A percentile compares a stretch with the other conserved stretches of the same genome.
These are phyloP conservation scores for Pleoardoris graminearum DNA, from an alignment of 2,329 filamentous ascomycete genomes.

Conservation along the genomic window DNA sequence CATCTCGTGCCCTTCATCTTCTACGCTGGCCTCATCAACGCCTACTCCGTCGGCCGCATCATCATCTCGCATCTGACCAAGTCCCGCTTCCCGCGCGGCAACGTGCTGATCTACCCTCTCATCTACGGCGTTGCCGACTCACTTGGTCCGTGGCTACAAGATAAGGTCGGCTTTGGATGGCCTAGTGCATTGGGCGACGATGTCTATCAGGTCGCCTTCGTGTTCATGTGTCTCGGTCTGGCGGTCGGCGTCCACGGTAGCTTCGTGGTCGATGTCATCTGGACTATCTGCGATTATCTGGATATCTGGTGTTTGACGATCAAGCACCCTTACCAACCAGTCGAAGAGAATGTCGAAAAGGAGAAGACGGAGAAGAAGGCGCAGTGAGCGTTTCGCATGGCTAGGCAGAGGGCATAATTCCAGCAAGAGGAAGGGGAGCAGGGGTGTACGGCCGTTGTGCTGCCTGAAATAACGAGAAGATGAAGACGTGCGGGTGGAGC, in stretches of 20 bases:
- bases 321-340: constrained; percentile 71
- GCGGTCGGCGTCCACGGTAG: constrained; percentile 92
- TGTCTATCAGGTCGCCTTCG: constrained; percentile 87
- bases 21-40: constrained; percentile 87
- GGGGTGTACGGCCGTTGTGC: no score
- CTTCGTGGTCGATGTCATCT: constrained; percentile 96
- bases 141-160: constrained; percentile 67
- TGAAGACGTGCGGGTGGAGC: no score
- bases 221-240: constrained; percentile 84
- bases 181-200: constrained; percentile 55
- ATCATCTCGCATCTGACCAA: constrained; percentile 93
- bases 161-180: constrained; percentile 52
- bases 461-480: no score
- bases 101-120: constrained; percentile 79
- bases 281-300: constrained; percentile 95
- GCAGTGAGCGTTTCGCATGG: constrained; percentile 10
- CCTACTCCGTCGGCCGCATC: constrained; percentile 93
- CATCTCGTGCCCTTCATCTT: constrained; percentile 89
- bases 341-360: constrained; percentile 29
- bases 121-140: constrained; percentile 79
- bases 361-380: constrained; percentile 30
- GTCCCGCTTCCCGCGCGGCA: constrained; percentile 85
- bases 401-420: neutral
- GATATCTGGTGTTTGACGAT: constrained; percentile 99
- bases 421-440: neutral